Conservation (phyloP, 352 stramenopile species). For the Phytophthora melonis region DNA sequence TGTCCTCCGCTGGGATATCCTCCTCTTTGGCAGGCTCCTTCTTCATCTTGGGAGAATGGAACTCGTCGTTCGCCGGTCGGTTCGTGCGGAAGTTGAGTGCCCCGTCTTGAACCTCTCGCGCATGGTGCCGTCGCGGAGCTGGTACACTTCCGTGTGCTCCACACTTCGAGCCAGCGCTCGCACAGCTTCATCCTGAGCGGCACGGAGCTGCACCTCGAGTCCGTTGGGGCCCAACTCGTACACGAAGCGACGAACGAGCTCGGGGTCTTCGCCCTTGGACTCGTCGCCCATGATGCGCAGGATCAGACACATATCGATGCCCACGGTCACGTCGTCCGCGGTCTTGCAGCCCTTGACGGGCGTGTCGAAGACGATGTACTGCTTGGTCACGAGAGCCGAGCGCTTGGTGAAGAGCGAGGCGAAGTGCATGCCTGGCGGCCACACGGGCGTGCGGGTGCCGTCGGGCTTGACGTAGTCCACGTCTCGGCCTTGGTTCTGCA, state of each 20-base stretch:
- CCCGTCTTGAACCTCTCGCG: conserved; percentile 73
- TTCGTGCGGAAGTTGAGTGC: conserved; percentile 34
- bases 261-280: conserved; percentile 82
- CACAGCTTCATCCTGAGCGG: conserved; percentile 86
- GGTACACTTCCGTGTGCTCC: conserved; percentile 90
- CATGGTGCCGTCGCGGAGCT: conserved; percentile 79
- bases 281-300: conserved; percentile 91
- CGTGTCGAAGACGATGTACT: conserved; percentile 90
- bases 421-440: conserved; percentile 83
- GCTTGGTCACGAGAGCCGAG: conserved; percentile 89
- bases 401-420: conserved; percentile 76
- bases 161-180: conserved; percentile 84
- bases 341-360: conserved; percentile 92
- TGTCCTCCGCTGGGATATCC: conserved; percentile 19
- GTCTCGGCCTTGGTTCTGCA: conserved; percentile 87
- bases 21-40: conserved; percentile 13
- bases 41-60: conserved; percentile 35
- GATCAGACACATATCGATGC: conserved; percentile 90
- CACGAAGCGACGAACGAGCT: conserved; percentile 88
- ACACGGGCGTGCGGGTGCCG: conserved; percentile 62
- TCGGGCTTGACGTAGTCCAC: conserved; percentile 61
- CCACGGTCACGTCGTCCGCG: conserved; percentile 87
- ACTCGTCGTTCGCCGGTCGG: conserved; percentile 27
- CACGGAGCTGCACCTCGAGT: conserved; percentile 86
- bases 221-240: conserved; percentile 88